Evolutionary conservation across 1,284 basidiomycete genomes (phyloP).

Genomic region (Trametes polyzona): DNA sequence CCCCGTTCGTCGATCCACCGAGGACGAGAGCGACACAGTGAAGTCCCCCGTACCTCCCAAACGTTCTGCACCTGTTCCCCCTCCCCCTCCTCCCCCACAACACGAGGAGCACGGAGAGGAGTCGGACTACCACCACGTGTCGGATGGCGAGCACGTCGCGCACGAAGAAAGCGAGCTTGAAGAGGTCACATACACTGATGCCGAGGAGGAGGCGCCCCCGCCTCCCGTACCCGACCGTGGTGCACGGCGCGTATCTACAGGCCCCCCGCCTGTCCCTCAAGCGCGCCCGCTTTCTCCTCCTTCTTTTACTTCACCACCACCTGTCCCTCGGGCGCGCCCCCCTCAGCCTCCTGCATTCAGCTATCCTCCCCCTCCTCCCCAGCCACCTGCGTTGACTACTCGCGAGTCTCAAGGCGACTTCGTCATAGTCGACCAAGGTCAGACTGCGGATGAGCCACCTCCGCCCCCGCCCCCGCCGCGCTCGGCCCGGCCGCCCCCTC

Average conservation of each 20-base stretch:
- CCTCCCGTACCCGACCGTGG: conserved; percentile 45
- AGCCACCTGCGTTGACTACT: conserved; percentile 38
- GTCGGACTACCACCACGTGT: conserved; percentile 42
- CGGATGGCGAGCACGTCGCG: conserved; percentile 65
- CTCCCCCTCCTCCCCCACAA: conserved; percentile 33
- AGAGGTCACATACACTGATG: conserved; percentile 61
- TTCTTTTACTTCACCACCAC: conserved; percentile 22
- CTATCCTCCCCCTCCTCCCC: conserved; percentile 30
- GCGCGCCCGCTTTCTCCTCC: conserved; percentile 18
- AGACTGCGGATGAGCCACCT: conserved; percentile 37
- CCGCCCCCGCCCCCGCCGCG: conserved; percentile 50
- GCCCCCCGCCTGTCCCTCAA: conserved; percentile 28
- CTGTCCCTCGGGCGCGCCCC: conserved; percentile 20
- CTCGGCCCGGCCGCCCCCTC: conserved; percentile 41
- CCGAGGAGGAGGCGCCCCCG: conserved; percentile 50
- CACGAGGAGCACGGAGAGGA: conserved; percentile 52
- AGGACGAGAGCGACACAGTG: conserved; percentile 18
- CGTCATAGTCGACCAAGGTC: conserved; percentile 25
- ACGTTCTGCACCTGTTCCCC: conserved; percentile 34
- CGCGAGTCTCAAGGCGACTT: conserved; percentile 45
- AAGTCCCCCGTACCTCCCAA: conserved; percentile 28
- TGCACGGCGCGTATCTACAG: conserved; percentile 32
- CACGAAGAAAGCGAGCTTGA: conserved; percentile 72
- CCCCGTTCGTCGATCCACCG: conserved; percentile 18
- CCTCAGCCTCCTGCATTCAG: conserved; percentile 22